These are phyloP conservation scores for Nicotiana rustica DNA, from an alignment of 305 asterid genomes.

Conservation along the genomic window DNA sequence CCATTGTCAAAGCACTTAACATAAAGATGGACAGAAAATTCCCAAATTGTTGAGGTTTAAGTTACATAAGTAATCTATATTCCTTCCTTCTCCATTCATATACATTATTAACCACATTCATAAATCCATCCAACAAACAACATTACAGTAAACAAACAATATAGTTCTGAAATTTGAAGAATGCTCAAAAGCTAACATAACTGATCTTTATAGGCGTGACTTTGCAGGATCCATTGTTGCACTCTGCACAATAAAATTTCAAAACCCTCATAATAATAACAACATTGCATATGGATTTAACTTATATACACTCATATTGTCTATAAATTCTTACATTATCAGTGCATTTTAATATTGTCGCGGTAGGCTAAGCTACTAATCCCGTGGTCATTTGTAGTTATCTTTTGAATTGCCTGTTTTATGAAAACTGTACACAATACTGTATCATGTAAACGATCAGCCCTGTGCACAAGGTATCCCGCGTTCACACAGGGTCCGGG, in stretches of 20 bases:
- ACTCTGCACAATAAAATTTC: conserved; percentile 39
- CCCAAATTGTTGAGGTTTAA: neutral
- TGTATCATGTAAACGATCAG: no score
- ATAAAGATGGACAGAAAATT: neutral
- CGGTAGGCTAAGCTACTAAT: no score
- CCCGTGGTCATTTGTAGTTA: neutral
- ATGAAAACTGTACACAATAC: no score
- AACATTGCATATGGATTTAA: neutral
- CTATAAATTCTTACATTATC: neutral
- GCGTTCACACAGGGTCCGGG: no score
- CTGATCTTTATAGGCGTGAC: conserved; percentile 41
- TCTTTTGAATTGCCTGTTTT: neutral
- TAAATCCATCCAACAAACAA: neutral
- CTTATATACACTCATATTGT: neutral
- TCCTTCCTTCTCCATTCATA: neutral
- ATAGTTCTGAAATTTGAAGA: neutral
- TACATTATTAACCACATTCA: conserved; percentile 20
- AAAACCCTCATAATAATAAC: neutral
- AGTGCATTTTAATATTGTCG: no score
- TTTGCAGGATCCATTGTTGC: conserved; percentile 22
- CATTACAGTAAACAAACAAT: neutral
- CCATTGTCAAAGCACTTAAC: neutral
- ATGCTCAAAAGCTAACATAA: neutral
- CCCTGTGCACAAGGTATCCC: no score
- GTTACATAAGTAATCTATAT: neutral